Evolutionary conservation across 345 rosid species (phyloP).

Genomic region (Eutrema heterophyllum): DNA sequence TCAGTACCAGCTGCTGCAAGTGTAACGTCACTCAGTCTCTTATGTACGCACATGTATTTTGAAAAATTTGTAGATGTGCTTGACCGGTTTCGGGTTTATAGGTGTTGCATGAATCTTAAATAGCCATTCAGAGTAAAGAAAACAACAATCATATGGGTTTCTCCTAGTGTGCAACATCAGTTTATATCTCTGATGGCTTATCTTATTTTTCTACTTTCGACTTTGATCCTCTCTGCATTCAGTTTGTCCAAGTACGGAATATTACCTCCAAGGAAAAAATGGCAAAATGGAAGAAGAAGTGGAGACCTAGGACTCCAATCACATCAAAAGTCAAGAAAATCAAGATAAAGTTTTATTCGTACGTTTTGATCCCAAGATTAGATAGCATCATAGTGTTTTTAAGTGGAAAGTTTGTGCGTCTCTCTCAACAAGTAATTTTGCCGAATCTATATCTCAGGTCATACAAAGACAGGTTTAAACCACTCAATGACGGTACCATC

Average conservation of each 20-base stretch:
- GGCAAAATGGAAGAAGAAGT: slow-evolving; percentile 48
- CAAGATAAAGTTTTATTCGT: slow-evolving; percentile 88
- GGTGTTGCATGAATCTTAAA: neutral
- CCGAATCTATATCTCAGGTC: slow-evolving; percentile 48
- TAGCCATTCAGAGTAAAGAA: neutral
- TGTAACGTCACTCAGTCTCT: neutral
- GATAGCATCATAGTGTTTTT: neutral
- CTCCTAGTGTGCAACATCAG: neutral
- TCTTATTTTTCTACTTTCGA: neutral
- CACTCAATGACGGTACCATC: slow-evolving; percentile 70
- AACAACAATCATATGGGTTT: neutral
- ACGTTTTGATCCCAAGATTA: slow-evolving; percentile 29
- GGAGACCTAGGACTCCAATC: slow-evolving; percentile 81
- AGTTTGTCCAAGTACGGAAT: slow-evolving; percentile 71
- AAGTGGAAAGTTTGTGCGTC: neutral
- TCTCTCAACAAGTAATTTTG: neutral
- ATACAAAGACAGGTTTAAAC: slow-evolving; percentile 67
- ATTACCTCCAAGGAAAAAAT: slow-evolving; percentile 75
- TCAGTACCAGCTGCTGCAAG: neutral
- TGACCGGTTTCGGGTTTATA: neutral
- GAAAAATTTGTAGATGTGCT: neutral
- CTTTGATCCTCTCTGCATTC: neutral
- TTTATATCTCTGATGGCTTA: neutral
- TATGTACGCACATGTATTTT: neutral
- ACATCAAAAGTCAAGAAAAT: slow-evolving; percentile 76